Conservation (phyloP, 495 filamentous ascomycete genomes). For the Amniculicola lignicola region DNA sequence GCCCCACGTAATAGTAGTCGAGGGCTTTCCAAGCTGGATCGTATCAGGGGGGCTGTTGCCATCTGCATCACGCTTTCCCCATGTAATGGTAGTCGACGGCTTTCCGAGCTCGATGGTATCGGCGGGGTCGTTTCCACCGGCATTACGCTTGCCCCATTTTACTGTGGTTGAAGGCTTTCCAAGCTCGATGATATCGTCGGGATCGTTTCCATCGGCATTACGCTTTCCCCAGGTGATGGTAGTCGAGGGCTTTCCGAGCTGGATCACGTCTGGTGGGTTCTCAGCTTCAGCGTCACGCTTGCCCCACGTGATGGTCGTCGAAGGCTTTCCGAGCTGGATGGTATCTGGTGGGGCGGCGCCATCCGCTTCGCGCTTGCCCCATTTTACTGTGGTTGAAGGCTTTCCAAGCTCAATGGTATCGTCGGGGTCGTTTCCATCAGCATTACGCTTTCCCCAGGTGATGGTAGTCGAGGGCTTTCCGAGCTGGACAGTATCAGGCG, state of each 20-base stretch:
- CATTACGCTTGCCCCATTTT: slow-evolving; percentile 18
- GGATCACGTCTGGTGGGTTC: background rate
- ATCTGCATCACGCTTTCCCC: slow-evolving; percentile 12
- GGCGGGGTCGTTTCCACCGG: background rate
- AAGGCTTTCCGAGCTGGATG: slow-evolving; percentile 14
- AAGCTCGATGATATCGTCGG: slow-evolving; percentile 14
- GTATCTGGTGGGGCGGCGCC: slow-evolving; percentile 6
- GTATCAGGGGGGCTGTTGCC: background rate
- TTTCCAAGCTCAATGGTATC: slow-evolving; percentile 9
- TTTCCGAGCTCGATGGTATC: slow-evolving; percentile 14
- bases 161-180: slow-evolving; percentile 8
- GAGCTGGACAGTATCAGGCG: background rate
- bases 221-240: slow-evolving; percentile 22
- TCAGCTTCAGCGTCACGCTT: slow-evolving; percentile 1
- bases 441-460: slow-evolving; percentile 20
- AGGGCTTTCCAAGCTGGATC: slow-evolving; percentile 19
- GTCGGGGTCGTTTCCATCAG: background rate
- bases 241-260: slow-evolving; percentile 7
- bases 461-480: slow-evolving; percentile 8
- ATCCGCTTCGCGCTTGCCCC: slow-evolving; percentile 1
- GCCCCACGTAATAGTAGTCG: slow-evolving; percentile 20
- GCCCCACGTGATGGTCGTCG: slow-evolving; percentile 16
- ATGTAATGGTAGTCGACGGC: slow-evolving; percentile 3
- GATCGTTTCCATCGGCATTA: background rate
- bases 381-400: background rate